These are phyloP conservation scores for Pythium rishiriense DNA, from an alignment of 352 stramenopile species.

Conservation along the genomic window DNA sequence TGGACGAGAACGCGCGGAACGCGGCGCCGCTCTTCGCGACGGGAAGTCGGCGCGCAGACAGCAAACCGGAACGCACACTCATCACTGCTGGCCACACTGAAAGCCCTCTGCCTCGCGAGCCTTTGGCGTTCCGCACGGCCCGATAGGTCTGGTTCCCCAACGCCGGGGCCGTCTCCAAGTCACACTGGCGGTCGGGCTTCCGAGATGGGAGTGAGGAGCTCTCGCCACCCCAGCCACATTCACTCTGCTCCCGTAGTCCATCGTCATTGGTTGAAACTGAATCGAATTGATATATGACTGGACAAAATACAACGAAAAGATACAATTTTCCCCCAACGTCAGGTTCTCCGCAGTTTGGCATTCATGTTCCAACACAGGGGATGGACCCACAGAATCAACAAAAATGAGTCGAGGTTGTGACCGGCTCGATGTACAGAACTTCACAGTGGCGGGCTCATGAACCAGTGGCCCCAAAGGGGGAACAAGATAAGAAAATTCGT, in stretches of 20 bases:
- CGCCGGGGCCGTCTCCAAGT: neutral
- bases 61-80: slow-evolving; percentile 22
- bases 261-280: slow-evolving; percentile 21
- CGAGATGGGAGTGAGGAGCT: slow-evolving; percentile 13
- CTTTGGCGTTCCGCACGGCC: neutral
- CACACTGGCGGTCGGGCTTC: neutral
- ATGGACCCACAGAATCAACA: slow-evolving; percentile 13
- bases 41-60: slow-evolving; percentile 8
- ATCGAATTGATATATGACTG: slow-evolving; percentile 9
- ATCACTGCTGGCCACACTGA: neutral
- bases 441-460: neutral
- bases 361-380: slow-evolving; percentile 3
- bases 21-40: slow-evolving; percentile 10
- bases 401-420: slow-evolving; percentile 17
- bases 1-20: slow-evolving; percentile 24
- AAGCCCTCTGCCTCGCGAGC: neutral
- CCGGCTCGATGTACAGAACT: neutral
- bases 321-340: slow-evolving; percentile 10
- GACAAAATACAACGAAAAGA: slow-evolving; percentile 11
- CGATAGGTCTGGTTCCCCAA: neutral
- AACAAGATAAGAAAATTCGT: neutral
- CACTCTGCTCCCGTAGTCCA: slow-evolving; percentile 9
- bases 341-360: slow-evolving; percentile 20
- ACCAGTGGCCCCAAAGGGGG: neutral
- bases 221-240: slow-evolving; percentile 24